phyloP scores from a whole-genome alignment of 345 rosid species.

The Acer campestre region DNA sequence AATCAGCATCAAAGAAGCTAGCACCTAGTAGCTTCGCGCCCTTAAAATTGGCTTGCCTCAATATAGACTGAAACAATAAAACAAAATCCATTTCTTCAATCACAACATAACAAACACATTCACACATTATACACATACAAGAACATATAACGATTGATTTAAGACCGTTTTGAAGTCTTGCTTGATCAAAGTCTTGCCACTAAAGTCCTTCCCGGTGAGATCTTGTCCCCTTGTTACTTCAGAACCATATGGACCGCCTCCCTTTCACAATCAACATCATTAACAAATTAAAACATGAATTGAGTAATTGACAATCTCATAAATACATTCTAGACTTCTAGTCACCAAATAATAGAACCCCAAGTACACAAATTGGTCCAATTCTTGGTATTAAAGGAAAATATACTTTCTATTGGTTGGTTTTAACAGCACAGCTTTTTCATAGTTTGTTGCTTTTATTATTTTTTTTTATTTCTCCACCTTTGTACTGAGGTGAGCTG shows the following conservation, averaged over 20 bases:
- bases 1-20: slow-evolving; percentile 94
- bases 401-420: too few relatives aligned
- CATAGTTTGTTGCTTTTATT: too few relatives aligned
- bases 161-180: slow-evolving; percentile 93
- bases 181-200: slow-evolving; percentile 78
- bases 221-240: slow-evolving; percentile 96
- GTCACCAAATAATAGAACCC: neutral
- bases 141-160: neutral
- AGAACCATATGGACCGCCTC: slow-evolving; percentile 92
- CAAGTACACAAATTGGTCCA: neutral
- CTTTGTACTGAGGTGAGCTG: too few relatives aligned
- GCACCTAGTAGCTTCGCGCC: slow-evolving; percentile 92
- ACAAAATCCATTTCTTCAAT: neutral
- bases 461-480: too few relatives aligned
- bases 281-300: neutral
- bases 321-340: neutral
- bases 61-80: slow-evolving; percentile 59
- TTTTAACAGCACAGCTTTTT: too few relatives aligned
- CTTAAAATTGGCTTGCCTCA: slow-evolving; percentile 88
- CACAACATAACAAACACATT: neutral
- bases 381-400: neutral
- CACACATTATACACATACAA: neutral
- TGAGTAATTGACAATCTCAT: neutral
- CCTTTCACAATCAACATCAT: slow-evolving; percentile 45
- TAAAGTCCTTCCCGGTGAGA: slow-evolving; percentile 81